These are phyloP conservation scores for Rhizoctonia solani DNA, from an alignment of 1,284 basidiomycete species.

Conservation along the genomic window DNA sequence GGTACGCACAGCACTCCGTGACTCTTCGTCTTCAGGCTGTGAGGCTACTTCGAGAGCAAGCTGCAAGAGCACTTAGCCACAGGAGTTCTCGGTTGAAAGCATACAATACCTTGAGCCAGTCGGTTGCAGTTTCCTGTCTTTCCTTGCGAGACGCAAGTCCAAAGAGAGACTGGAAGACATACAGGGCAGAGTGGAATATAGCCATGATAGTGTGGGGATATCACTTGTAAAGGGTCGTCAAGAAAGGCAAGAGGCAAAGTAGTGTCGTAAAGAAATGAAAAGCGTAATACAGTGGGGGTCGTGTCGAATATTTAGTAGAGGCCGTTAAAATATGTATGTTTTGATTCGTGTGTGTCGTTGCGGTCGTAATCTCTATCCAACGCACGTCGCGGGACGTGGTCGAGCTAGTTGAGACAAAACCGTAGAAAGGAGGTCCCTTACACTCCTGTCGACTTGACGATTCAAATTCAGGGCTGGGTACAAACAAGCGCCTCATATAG, in stretches of 20 bases:
- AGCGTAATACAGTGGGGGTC: conserved; percentile 24
- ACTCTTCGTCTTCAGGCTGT: conserved; percentile 29
- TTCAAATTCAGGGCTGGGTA: conserved; percentile 3
- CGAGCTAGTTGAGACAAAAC: conserved; percentile 4
- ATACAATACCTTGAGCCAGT: conserved; percentile 27
- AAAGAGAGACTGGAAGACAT: conserved; percentile 21
- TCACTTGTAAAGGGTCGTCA: not conserved
- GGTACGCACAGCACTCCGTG: not conserved
- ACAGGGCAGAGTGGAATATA: conserved; percentile 12
- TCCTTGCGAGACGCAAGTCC: conserved; percentile 19
- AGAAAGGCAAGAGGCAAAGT: not conserved
- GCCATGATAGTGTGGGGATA: conserved; percentile 16
- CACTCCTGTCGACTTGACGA: not conserved
- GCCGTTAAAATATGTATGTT: not conserved
- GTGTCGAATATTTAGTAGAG: conserved; percentile 20
- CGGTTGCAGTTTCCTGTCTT: conserved; percentile 1
- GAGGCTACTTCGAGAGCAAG: conserved; percentile 27
- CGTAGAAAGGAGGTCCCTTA: conserved; percentile 14
- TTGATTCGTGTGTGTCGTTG: conserved; percentile 7
- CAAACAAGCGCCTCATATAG: not conserved
- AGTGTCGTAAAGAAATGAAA: conserved; percentile 26
- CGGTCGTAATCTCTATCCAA: conserved; percentile 20
- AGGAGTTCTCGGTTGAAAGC: not conserved
- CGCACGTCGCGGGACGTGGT: conserved; percentile 33
- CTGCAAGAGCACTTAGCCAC: conserved; percentile 1